Percentiles rank a stretch among this genome's conserved stretches.
phyloP scores from a whole-genome alignment of 2,329 filamentous ascomycete genomes.

The Sporothrix humicola region DNA sequence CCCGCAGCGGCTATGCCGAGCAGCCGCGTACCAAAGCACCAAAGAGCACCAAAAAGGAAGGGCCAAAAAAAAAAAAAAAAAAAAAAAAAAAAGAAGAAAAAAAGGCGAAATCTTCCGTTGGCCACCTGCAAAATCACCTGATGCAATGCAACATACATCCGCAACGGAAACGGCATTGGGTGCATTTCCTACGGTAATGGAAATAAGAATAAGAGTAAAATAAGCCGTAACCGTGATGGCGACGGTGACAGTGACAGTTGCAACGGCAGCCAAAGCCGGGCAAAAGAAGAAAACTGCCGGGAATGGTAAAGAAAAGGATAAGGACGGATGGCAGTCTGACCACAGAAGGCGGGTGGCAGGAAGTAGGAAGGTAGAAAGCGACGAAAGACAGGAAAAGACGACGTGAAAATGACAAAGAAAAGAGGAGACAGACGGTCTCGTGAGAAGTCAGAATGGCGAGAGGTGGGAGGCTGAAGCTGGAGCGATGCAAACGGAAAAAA shows the following conservation, averaged over 20 bases:
- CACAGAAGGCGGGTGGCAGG: neutral
- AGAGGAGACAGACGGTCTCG: neutral
- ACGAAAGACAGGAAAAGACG: neutral
- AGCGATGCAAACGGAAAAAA: neutral
- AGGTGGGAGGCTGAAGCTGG: neutral
- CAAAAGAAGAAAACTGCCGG: neutral
- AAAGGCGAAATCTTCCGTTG: neutral
- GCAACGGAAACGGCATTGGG: neutral
- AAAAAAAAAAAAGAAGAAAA: neutral
- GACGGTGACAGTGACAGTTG: neutral
- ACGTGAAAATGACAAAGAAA: neutral
- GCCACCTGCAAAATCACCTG: neutral
- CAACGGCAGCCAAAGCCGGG: neutral
- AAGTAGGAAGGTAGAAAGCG: neutral
- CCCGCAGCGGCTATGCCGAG: no score
- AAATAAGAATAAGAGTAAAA: neutral
- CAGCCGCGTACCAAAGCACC: no score
- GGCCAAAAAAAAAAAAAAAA: neutral
- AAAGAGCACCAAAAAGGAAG: neutral
- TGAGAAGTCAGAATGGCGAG: neutral
- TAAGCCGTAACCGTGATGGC: neutral
- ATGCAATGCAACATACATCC: neutral
- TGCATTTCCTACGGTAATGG: neutral
- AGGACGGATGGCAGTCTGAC: neutral
- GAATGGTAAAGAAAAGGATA: neutral